Evolutionary conservation across 2,329 filamentous ascomycete species (phyloP).

Genomic region (Hypoxylon sp.): DNA sequence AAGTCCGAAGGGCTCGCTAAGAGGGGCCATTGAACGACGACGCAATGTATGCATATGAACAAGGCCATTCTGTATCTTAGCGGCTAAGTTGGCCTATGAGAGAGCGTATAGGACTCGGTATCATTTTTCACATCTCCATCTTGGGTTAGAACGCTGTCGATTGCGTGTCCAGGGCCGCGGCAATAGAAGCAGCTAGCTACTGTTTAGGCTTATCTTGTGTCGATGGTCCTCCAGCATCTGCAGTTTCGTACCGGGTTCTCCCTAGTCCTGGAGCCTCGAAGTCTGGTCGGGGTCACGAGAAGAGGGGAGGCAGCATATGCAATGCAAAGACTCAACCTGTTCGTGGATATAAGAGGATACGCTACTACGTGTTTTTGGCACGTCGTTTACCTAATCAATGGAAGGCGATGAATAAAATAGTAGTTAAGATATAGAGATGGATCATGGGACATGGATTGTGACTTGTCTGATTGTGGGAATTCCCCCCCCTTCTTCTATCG

Average conservation of each 20-base stretch:
- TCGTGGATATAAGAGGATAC: background rate
- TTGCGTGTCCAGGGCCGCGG: constrained; percentile 25
- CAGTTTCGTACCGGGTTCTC: background rate
- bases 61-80: constrained; percentile 22
- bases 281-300: constrained; percentile 1
- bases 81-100: constrained; percentile 18
- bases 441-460: constrained; percentile 6
- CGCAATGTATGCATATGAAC: constrained; percentile 21
- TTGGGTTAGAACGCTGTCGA: background rate
- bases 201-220: constrained; percentile 12
- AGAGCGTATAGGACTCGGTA: constrained; percentile 5
- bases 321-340: constrained; percentile 4
- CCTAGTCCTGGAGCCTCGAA: background rate
- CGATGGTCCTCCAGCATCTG: constrained; percentile 4
- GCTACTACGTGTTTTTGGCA: constrained; percentile 4
- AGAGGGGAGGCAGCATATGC: constrained; percentile 4
- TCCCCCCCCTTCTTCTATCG: constrained; percentile 3
- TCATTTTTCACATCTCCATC: constrained; percentile 21
- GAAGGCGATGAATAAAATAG: constrained; percentile 3
- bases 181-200: background rate
- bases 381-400: constrained; percentile 4
- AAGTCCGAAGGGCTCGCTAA: constrained; percentile 9
- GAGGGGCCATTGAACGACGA: constrained; percentile 6
- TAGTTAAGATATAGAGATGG: background rate
- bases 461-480: background rate